Evolutionary conservation across 148 eudicot genomes (phyloP).

Genomic region (Euryodendron excelsum): DNA sequence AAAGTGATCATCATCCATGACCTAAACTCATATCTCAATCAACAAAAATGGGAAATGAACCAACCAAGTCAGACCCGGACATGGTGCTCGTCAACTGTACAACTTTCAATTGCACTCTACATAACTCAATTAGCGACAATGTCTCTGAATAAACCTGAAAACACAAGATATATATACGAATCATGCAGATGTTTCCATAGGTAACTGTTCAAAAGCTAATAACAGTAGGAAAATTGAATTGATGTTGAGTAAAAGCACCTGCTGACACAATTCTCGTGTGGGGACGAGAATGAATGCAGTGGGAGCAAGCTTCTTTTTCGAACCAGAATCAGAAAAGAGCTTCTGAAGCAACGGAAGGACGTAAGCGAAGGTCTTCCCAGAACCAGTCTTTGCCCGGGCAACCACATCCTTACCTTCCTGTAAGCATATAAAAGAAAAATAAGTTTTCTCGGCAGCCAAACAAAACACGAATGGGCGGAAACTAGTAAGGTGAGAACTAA

Average conservation of each 20-base stretch:
- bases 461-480: too few species aligned
- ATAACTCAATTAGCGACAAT: conserved; percentile 61
- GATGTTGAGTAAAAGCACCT: conserved; percentile 31
- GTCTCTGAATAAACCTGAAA: conserved; percentile 73
- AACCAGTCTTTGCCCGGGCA: conserved; percentile 94
- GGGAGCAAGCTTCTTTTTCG: conserved; percentile 46
- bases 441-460: neutral
- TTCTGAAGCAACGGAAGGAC: conserved; percentile 89
- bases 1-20: neutral
- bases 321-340: conserved; percentile 49
- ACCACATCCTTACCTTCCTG: conserved; percentile 96
- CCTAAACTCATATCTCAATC: conserved; percentile 18
- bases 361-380: conserved; percentile 94
- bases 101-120: conserved; percentile 70
- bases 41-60: conserved; percentile 25
- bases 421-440: neutral
- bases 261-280: conserved; percentile 77
- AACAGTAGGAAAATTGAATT: neutral
- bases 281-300: conserved; percentile 75
- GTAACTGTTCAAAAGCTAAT: neutral
- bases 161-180: neutral
- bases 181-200: neutral
- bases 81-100: conserved; percentile 47
- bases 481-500: conserved; percentile 15
- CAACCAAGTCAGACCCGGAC: conserved; percentile 69